Conservation (phyloP, 768 basidiomycete species). For the Tulasnella sp. region DNA sequence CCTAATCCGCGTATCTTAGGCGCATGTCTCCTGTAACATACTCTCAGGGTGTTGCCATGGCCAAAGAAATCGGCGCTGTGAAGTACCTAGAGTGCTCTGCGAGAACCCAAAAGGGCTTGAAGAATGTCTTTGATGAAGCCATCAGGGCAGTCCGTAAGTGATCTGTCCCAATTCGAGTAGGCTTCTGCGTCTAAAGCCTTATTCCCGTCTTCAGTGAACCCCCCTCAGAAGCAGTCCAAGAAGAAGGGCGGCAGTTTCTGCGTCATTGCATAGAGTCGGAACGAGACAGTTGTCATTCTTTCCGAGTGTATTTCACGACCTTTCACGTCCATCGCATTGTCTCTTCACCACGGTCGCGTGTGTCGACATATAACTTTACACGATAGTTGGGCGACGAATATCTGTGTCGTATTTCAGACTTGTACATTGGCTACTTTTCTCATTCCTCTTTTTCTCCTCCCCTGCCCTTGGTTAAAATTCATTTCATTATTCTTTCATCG, state of each 20-base stretch:
- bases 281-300: neutral
- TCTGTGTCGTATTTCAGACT: neutral
- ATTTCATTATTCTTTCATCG: neutral
- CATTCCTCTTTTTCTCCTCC: neutral
- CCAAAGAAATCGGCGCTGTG: constrained; percentile 90
- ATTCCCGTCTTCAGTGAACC: constrained; percentile 56
- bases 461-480: neutral
- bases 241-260: constrained; percentile 46
- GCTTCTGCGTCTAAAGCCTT: constrained; percentile 8
- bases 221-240: constrained; percentile 60
- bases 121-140: constrained; percentile 99
- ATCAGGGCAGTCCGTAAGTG: constrained; percentile 91
- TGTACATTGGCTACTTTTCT: neutral
- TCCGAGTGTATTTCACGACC: constrained; percentile 12
- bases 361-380: neutral
- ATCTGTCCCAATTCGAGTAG: neutral
- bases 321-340: neutral
- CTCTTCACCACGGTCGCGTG: neutral
- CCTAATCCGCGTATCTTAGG: constrained; percentile 41
- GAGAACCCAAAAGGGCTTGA: constrained; percentile 95
- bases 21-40: constrained; percentile 96
- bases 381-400: neutral
- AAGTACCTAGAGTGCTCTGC: constrained; percentile 97
- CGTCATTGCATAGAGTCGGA: constrained; percentile 61
- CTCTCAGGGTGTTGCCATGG: constrained; percentile 84